These are phyloP conservation scores for Fusarium stilboides DNA, from an alignment of 2,329 filamentous ascomycete genomes.

Conservation along the genomic window DNA sequence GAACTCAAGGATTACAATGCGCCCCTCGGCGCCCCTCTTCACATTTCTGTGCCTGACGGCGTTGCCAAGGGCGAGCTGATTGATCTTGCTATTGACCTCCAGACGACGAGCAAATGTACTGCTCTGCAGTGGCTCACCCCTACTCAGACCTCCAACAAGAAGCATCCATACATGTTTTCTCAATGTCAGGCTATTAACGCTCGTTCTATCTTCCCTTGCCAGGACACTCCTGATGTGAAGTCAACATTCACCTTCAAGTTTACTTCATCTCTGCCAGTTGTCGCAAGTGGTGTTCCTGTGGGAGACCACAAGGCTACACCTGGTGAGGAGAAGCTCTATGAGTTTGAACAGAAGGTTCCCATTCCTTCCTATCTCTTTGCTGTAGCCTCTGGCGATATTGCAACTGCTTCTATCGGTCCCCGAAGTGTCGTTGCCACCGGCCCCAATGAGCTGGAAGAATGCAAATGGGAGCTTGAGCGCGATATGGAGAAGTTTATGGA, in stretches of 20 bases:
- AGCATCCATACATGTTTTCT: constrained; percentile 97
- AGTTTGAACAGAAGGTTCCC: constrained; percentile 90
- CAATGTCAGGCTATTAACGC: constrained; percentile 98
- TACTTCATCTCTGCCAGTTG: constrained; percentile 87
- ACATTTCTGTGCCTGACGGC: constrained; percentile 72
- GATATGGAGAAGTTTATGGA: constrained; percentile 95
- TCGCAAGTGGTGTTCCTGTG: constrained; percentile 84
- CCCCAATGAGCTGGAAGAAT: constrained; percentile 86
- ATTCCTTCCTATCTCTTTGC: constrained; percentile 97
- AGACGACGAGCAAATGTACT: constrained; percentile 90
- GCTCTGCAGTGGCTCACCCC: constrained; percentile 96
- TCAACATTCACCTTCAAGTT: constrained; percentile 94
- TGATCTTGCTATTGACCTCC: constrained; percentile 75
- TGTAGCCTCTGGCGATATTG: constrained; percentile 89
- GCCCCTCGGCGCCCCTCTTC: constrained; percentile 82
- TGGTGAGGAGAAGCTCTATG: constrained; percentile 76
- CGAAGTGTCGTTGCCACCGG: constrained; percentile 88
- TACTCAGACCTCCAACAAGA: constrained; percentile 94
- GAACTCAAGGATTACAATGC: constrained; percentile 77
- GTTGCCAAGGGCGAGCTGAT: constrained; percentile 68
- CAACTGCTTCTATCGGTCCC: constrained; percentile 87
- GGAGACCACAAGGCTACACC: constrained; percentile 61
- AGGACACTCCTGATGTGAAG: constrained; percentile 98
- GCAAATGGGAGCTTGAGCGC: constrained; percentile 91
- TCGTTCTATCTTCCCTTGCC: constrained; percentile 93